phyloP scores from a whole-genome alignment of 768 basidiomycete species.

The Rickenella mellea region DNA sequence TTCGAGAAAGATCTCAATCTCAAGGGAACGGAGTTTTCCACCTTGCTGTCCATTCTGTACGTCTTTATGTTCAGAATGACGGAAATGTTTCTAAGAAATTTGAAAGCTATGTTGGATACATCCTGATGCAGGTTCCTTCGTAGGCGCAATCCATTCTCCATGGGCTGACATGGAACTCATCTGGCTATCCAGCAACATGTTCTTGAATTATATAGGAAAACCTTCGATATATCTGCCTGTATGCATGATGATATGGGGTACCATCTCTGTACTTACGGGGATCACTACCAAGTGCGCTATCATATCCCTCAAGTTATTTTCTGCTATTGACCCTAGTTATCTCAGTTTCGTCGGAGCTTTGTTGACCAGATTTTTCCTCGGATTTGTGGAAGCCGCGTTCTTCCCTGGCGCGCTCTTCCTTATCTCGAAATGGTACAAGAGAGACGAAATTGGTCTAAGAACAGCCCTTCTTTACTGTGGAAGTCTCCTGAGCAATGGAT shows the following conservation, averaged over 20 bases:
- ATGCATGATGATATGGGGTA: constrained; percentile 69
- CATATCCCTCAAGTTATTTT: constrained; percentile 2
- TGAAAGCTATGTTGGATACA: constrained; percentile 43
- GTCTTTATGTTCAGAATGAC: not conserved
- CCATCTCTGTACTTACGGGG: constrained; percentile 44
- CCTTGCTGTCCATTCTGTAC: constrained; percentile 58
- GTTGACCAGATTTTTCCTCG: constrained; percentile 65
- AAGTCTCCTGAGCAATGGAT: constrained; percentile 70
- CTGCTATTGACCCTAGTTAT: constrained; percentile 1
- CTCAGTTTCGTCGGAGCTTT: constrained; percentile 55
- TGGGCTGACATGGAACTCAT: not conserved
- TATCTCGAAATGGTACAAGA: constrained; percentile 66
- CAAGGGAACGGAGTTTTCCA: constrained; percentile 52
- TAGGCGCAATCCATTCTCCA: constrained; percentile 20
- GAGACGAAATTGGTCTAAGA: constrained; percentile 58
- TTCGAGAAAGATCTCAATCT: constrained; percentile 62
- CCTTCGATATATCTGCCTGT: constrained; percentile 60
- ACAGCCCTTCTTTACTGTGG: constrained; percentile 65
- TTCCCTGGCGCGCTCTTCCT: constrained; percentile 61
- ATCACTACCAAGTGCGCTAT: constrained; percentile 24
- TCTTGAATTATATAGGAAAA: constrained; percentile 54
- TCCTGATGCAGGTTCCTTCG: constrained; percentile 70
- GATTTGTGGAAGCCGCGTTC: constrained; percentile 58
- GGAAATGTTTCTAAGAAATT: not conserved
- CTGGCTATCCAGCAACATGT: constrained; percentile 46